phyloP scores from a whole-genome alignment of 2,329 filamentous ascomycete genomes.

The Trichoderma sp. region DNA sequence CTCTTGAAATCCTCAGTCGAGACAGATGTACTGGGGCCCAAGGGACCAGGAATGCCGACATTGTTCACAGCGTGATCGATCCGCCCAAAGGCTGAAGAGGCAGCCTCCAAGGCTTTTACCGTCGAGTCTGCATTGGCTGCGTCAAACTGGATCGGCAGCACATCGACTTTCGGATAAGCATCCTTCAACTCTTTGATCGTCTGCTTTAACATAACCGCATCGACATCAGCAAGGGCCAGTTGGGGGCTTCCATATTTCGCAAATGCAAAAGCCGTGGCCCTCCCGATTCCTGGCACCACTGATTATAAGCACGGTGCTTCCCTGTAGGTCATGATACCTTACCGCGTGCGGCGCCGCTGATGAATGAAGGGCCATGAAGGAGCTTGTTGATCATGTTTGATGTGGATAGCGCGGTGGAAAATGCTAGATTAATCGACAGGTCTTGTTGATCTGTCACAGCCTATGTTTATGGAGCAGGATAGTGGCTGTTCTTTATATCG shows the following conservation, averaged over 20 bases:
- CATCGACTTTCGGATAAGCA: background rate
- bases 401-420: background rate
- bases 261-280: conserved; percentile 8
- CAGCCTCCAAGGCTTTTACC: background rate
- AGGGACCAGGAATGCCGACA: background rate
- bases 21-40: background rate
- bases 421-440: background rate
- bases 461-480: too few species aligned
- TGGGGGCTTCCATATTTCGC: conserved; percentile 7
- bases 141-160: background rate
- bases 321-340: background rate
- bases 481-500: background rate
- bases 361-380: background rate
- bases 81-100: background rate
- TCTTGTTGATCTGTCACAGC: background rate
- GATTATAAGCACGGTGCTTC: too few species aligned
- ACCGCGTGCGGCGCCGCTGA: conserved; percentile 7
- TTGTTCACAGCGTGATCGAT: conserved; percentile 18
- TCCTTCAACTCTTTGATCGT: background rate
- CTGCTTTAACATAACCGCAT: background rate
- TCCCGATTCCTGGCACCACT: background rate
- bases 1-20: conserved; percentile 9
- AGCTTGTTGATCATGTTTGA: background rate
- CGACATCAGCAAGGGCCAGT: background rate
- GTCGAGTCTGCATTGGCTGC: conserved; percentile 4